Evolutionary conservation across 495 filamentous ascomycete genomes (phyloP), one percentile per base, ranked within the genome.

Genomic region (Podospora anserina): DNA sequence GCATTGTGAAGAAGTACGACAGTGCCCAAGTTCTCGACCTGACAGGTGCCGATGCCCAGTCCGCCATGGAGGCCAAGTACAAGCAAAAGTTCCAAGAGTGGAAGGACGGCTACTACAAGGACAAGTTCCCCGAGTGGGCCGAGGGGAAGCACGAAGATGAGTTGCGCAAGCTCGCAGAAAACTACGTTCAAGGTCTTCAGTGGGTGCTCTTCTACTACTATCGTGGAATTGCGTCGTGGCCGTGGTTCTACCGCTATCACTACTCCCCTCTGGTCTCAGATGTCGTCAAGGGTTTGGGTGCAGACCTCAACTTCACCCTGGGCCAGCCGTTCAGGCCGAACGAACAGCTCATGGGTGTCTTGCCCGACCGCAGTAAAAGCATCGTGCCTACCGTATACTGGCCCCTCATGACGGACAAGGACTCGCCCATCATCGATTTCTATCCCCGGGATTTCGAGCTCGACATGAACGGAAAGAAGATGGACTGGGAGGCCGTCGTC

Each of bases 171-270:
- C 82, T 99, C 70, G 88, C 92, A 1, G 92, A 97, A 79, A 99
- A 98, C 81, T 99, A 99, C 77, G 91, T 99, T 5, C 92, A 98
- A 82, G 96, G 96, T 30, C 80, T 99, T 63, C 96, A 99, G 74
- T 99, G 96, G 96, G 96, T 99, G 44, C 82, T 99, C 53, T 97
- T 90, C 79, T 99, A 99, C 80, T 99, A 99, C 76, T 98, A 99
- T 76, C 89, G 91, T 64, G 95, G 96, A 62, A 93, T 99, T 65
- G 96, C 90, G 28, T 97, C 94, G 62, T 99, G 96, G 96, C 91
- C 95, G 27, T 99, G 96, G 96, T 99, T 91, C 79, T 99, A 97
- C 79, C 79, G 82, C 44, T 99, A 96, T 75, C 96, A 99, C 79
- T 99, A 98, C 78, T 90, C 96, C 4, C 96, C 96, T 9, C 97